Conservation (phyloP, 441 rosid genomes). For the Euphorbia schlechtendalii region DNA sequence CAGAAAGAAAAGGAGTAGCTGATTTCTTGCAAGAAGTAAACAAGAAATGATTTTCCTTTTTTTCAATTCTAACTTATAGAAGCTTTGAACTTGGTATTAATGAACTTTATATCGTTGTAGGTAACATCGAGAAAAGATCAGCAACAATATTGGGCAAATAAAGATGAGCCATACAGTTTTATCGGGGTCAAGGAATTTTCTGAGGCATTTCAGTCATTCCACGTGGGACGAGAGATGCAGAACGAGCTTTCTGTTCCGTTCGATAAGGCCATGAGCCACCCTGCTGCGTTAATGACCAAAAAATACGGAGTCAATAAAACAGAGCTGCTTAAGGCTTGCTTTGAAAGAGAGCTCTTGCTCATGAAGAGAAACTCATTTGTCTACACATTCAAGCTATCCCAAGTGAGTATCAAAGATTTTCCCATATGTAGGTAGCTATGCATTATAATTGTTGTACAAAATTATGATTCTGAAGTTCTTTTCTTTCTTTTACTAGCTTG, state of each 20-base stretch:
- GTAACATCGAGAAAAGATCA: constrained; percentile 96
- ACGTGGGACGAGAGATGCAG: constrained; percentile 40
- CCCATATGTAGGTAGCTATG: too few relatives aligned
- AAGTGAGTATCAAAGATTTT: constrained; percentile 30
- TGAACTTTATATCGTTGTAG: constrained; percentile 38
- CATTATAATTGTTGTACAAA: too few relatives aligned
- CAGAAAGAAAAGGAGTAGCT: too few relatives aligned
- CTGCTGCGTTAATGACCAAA: constrained; percentile 63
- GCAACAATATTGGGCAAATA: constrained; percentile 59
- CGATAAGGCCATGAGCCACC: constrained; percentile 59
- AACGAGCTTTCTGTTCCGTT: constrained; percentile 55
- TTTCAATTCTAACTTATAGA: too few relatives aligned
- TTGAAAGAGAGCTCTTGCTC: constrained; percentile 64
- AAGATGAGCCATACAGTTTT: constrained; percentile 57
- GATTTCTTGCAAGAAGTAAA: constrained; percentile 81
- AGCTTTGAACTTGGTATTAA: too few relatives aligned
- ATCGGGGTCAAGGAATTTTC: constrained; percentile 56
- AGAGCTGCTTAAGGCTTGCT: constrained; percentile 62
- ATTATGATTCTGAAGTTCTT: too few relatives aligned
- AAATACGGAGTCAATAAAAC: constrained; percentile 55
- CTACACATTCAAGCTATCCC: constrained; percentile 64
- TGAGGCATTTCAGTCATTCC: constrained; percentile 62
- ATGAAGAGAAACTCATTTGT: constrained; percentile 90
- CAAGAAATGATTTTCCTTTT: too few relatives aligned
- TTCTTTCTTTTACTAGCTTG: neutral